Base-by-base conservation (phyloP, 371 early-diverging fungal genomes). In the Circinella minor region DNA sequence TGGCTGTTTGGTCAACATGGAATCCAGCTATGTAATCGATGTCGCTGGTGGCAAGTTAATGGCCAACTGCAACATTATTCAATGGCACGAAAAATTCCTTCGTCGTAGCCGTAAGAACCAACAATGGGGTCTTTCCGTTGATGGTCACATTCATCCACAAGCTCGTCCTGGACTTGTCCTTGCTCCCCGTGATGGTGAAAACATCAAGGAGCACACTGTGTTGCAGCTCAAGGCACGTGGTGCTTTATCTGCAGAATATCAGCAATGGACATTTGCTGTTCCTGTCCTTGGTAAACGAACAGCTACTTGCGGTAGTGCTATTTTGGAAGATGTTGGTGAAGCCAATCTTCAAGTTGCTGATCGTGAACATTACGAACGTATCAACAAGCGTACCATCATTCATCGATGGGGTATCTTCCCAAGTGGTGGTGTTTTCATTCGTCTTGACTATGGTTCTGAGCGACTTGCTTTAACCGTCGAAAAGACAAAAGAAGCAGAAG, bases 11-110 rank as follows among this genome's bases (percentile, higher is more conserved):
- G 72, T 81, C 64, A 88, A 88, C 67, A 79, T 87, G 70, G 85
- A 74, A 48, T 79, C 88, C 38, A 75, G 78, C 34, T 83, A 78
- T 39, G 89, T 85, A 10, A 80, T 89, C 65, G 90, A 89, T 63
- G 74, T 80, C 46, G 84, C 84, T 18, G 78, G 75, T 49, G 84
- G 86, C 54, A 79, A 77, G n/a, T 66, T 83, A 37, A 54, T 71
- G 13, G 69, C 70, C 34, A 71, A 72, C 20, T 63, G 76, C 51
- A 74, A 78, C 46, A 65, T 81, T 34, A 80, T 81, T 38, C 79
- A 77, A 66, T 81, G 77, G 78, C 71, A 70, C 37, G 76, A 80
- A 37, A 80, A 81, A 51, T 69, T 78, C 61, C 65, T 80, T 27
- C 71, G 76, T 49, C 69, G 73, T 8, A 80, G 74, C 38, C 78